A percentile compares a stretch with the other conserved stretches of the same genome.
phyloP scores from a whole-genome alignment of 768 basidiomycete species.

The Mycena rebaudengoi region DNA sequence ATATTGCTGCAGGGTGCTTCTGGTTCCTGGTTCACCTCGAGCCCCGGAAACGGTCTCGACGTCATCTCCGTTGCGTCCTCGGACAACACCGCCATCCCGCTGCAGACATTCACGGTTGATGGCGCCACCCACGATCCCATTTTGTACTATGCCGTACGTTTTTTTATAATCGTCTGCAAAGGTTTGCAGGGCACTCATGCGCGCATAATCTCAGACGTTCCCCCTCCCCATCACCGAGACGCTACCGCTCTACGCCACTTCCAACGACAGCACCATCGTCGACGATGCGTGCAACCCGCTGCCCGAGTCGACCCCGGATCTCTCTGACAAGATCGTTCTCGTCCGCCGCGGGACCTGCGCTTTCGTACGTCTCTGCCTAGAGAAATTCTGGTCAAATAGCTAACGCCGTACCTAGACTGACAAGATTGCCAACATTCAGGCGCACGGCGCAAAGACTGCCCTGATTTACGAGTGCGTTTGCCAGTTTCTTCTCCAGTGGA shows the following conservation, averaged over 20 bases:
- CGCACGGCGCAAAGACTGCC: slow-evolving; percentile 57
- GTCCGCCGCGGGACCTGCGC: slow-evolving; percentile 68
- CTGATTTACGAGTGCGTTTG: slow-evolving; percentile 64
- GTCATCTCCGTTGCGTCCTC: slow-evolving; percentile 65
- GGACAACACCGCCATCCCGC: slow-evolving; percentile 65
- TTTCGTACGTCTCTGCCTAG: slow-evolving; percentile 45
- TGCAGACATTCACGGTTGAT: slow-evolving; percentile 62
- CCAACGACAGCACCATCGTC: slow-evolving; percentile 58
- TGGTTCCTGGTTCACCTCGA: slow-evolving; percentile 69
- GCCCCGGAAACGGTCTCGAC: slow-evolving; percentile 60
- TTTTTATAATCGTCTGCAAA: neutral
- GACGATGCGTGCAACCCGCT: slow-evolving; percentile 70
- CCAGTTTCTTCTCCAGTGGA: neutral
- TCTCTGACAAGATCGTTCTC: slow-evolving; percentile 61
- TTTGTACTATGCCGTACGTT: slow-evolving; percentile 54
- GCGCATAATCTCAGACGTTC: too few species aligned
- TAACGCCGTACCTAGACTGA: too few species aligned
- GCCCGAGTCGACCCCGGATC: slow-evolving; percentile 60
- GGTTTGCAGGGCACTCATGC: too few species aligned
- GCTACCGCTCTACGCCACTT: slow-evolving; percentile 68
- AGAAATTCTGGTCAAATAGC: neutral
- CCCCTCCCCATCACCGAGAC: slow-evolving; percentile 56
- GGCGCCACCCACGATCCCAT: slow-evolving; percentile 58
- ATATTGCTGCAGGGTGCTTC: slow-evolving; percentile 48
- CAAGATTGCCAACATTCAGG: slow-evolving; percentile 62